phyloP scores from a whole-genome alignment of 225 moss, liverwort and hornwort genomes.

The Anthoceros angustus region DNA sequence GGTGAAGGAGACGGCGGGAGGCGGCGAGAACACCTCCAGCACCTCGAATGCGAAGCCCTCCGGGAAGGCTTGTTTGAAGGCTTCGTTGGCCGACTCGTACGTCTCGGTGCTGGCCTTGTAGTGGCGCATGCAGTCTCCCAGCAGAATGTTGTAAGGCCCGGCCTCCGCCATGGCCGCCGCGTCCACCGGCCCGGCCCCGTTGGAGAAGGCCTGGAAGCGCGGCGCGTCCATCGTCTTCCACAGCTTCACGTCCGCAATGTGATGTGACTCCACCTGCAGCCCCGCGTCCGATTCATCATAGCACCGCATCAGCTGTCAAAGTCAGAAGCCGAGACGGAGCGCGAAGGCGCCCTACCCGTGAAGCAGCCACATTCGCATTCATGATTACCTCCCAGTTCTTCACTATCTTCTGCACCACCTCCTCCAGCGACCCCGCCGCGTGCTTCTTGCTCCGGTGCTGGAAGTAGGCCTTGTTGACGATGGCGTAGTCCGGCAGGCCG shows the following conservation, averaged over 20 bases:
- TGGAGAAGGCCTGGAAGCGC: neutral
- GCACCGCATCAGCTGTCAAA: too few relatives aligned
- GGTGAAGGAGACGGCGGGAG: constrained; percentile 58
- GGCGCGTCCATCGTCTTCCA: neutral
- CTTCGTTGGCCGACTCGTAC: constrained; percentile 67
- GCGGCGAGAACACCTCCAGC: constrained; percentile 57
- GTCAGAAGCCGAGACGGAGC: too few relatives aligned
- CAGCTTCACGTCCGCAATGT: neutral
- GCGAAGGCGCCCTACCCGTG: too few relatives aligned
- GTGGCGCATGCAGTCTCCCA: neutral
- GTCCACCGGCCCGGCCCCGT: neutral
- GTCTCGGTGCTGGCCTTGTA: constrained; percentile 47
- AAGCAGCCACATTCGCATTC: too few relatives aligned
- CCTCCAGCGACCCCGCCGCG: neutral
- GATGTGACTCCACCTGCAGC: neutral
- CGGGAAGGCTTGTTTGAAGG: constrained; percentile 45
- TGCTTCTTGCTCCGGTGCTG: constrained; percentile 2
- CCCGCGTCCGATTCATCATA: too few relatives aligned
- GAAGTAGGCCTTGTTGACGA: constrained; percentile 1
- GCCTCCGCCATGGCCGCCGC: neutral
- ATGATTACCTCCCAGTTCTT: neutral
- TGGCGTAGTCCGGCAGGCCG: neutral
- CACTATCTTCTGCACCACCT: neutral
- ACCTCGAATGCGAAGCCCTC: constrained; percentile 80
- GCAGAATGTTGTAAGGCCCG: neutral